phyloP scores from a whole-genome alignment of 371 early-diverging fungal species.

The Mucor sp. region DNA sequence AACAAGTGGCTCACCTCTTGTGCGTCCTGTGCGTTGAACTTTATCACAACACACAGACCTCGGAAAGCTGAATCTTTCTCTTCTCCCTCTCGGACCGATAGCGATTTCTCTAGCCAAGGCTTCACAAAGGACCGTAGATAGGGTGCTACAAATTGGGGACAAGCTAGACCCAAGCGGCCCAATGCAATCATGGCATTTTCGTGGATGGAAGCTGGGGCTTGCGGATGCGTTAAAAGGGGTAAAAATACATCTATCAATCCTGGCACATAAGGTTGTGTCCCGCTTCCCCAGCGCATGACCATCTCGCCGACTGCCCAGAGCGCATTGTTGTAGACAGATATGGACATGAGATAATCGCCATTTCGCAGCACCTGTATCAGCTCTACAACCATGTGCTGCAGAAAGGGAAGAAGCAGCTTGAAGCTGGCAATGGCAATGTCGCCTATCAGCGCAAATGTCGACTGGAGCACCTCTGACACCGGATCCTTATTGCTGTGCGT shows the following conservation, averaged over 20 bases:
- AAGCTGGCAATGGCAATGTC: conserved; percentile 88
- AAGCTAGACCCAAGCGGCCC: conserved; percentile 80
- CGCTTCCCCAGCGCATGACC: conserved; percentile 69
- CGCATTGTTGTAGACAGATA: conserved; percentile 90
- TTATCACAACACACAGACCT: conserved; percentile 83
- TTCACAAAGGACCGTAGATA: conserved; percentile 65
- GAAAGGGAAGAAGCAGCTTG: conserved; percentile 14
- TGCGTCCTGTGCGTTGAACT: conserved; percentile 75
- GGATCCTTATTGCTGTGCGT: conserved; percentile 54
- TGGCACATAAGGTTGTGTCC: conserved; percentile 2
- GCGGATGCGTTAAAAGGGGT: conserved; percentile 63
- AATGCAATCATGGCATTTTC: conserved; percentile 91
- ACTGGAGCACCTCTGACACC: conserved; percentile 85
- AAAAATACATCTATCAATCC: conserved; percentile 23
- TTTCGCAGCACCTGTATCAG: conserved; percentile 66
- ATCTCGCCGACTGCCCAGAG: conserved; percentile 96
- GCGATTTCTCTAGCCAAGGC: conserved; percentile 67
- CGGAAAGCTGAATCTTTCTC: conserved; percentile 90
- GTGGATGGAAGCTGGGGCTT: conserved; percentile 59
- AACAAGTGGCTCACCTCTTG: conserved; percentile 31
- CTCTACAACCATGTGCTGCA: conserved; percentile 15
- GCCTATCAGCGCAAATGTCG: conserved; percentile 92
- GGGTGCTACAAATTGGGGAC: conserved; percentile 71
- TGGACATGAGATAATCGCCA: conserved; percentile 36
- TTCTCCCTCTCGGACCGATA: conserved; percentile 74